Conservation (phyloP, 2,329 filamentous ascomycete species). For the Exserohilum turcica region DNA sequence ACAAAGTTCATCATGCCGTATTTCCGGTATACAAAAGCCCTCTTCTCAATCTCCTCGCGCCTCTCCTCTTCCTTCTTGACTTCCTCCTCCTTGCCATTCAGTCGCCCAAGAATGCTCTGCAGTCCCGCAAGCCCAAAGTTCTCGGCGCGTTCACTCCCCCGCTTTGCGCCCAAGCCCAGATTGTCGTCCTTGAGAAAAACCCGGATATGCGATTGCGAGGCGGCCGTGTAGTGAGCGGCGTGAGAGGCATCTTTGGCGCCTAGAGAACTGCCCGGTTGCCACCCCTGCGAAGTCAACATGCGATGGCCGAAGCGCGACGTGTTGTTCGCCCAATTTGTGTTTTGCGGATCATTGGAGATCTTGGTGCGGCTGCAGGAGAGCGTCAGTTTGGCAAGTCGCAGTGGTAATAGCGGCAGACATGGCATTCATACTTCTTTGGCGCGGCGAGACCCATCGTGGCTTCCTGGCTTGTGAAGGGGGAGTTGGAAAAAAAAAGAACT, state of each 20-base stretch:
- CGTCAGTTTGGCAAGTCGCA: constrained; percentile 18
- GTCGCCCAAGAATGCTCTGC: constrained; percentile 79
- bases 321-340: constrained; percentile 87
- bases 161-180: constrained; percentile 83
- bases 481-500: neutral
- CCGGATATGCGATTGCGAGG: constrained; percentile 83
- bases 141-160: constrained; percentile 68
- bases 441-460: constrained; percentile 69
- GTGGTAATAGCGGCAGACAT: neutral
- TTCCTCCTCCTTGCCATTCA: constrained; percentile 85
- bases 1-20: constrained; percentile 87
- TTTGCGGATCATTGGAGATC: constrained; percentile 91
- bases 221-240: constrained; percentile 74
- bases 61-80: constrained; percentile 72
- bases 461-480: constrained; percentile 6
- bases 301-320: constrained; percentile 84
- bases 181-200: constrained; percentile 89
- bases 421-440: constrained; percentile 64
- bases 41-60: constrained; percentile 72
- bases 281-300: constrained; percentile 86
- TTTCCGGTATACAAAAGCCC: constrained; percentile 73
- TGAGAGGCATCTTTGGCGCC: constrained; percentile 79
- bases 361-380: constrained; percentile 62
- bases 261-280: constrained; percentile 82
- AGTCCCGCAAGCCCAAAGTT: constrained; percentile 86